Percentiles rank a stretch among this genome's conserved stretches.
Evolutionary conservation across 2,329 filamentous ascomycete species (phyloP).

Genomic region (Sarocladium kiliense): DNA sequence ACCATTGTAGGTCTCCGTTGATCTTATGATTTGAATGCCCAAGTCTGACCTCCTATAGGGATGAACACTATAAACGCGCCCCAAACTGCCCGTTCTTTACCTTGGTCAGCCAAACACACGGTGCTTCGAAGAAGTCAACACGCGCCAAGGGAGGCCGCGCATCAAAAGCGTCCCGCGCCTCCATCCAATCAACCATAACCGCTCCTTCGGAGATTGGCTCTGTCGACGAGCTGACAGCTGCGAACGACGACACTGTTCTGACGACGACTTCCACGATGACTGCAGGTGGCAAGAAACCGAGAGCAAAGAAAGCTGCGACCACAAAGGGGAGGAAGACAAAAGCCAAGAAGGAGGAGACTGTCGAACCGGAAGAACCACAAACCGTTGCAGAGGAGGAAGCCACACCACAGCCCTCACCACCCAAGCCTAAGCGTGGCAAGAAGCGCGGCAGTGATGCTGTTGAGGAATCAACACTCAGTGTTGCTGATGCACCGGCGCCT

Average conservation of each 20-base stretch:
- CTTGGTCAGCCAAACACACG: slow-evolving; percentile 53
- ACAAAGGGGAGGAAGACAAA: slow-evolving; percentile 34
- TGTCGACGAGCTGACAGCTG: slow-evolving; percentile 35
- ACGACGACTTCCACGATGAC: slow-evolving; percentile 56
- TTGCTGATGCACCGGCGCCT: slow-evolving; percentile 42
- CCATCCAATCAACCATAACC: slow-evolving; percentile 51
- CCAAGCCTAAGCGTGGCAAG: slow-evolving; percentile 45
- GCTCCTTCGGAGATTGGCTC: slow-evolving; percentile 44
- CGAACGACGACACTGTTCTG: slow-evolving; percentile 54
- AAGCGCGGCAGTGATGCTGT: slow-evolving; percentile 61
- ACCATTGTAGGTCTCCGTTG: slow-evolving; percentile 66
- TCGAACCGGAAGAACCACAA: slow-evolving; percentile 32
- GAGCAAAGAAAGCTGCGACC: slow-evolving; percentile 50
- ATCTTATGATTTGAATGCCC: background rate
- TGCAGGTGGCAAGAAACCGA: slow-evolving; percentile 52
- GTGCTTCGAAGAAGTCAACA: slow-evolving; percentile 48
- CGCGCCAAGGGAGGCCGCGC: slow-evolving; percentile 49
- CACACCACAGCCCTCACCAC: slow-evolving; percentile 25
- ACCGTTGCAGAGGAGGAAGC: slow-evolving; percentile 25
- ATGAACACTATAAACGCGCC: slow-evolving; percentile 79
- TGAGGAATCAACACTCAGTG: slow-evolving; percentile 39
- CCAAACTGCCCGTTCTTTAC: slow-evolving; percentile 79
- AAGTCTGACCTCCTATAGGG: slow-evolving; percentile 41
- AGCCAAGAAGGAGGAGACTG: slow-evolving; percentile 47
- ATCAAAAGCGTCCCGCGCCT: slow-evolving; percentile 67